A percentile compares a stretch with the other conserved stretches of the same genome.
Conservation (phyloP, 495 filamentous ascomycete species). For the Neurospora sp. region DNA sequence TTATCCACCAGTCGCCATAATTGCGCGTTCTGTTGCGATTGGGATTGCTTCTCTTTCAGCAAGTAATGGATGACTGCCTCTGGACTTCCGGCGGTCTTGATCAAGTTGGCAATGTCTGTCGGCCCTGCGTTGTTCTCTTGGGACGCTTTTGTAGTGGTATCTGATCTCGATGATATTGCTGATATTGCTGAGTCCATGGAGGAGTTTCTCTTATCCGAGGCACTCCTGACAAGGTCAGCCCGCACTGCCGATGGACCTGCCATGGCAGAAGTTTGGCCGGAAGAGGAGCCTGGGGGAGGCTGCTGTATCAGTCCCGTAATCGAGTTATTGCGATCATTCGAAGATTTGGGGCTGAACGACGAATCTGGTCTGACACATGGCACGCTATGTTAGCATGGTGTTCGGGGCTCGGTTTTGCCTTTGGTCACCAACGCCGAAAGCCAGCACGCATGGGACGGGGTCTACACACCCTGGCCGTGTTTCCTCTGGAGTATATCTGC, state of each 20-base stretch:
- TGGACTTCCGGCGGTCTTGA: conserved; percentile 75
- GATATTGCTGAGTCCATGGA: conserved; percentile 96
- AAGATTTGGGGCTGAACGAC: conserved; percentile 17
- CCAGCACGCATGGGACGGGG: conserved; percentile 1
- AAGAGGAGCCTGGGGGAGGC: conserved; percentile 26
- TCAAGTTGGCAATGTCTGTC: conserved; percentile 61
- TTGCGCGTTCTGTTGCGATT: conserved; percentile 81
- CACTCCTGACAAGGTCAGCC: conserved; percentile 19
- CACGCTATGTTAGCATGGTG: conserved; percentile 16
- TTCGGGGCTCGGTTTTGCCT: conserved; percentile 4
- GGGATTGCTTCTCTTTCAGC: conserved; percentile 81
- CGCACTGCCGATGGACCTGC: conserved; percentile 18
- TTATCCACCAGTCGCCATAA: conserved; percentile 95
- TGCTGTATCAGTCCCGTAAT: conserved; percentile 24
- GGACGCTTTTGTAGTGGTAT: conserved; percentile 48
- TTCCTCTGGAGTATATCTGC: conserved; percentile 21
- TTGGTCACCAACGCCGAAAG: conserved; percentile 7
- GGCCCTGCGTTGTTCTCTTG: conserved; percentile 43
- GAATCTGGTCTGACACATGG: conserved; percentile 22
- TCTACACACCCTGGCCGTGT: conserved; percentile 26
- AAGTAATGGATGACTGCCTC: conserved; percentile 84
- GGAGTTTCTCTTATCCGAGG: conserved; percentile 55
- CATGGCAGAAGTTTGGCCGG: conserved; percentile 20
- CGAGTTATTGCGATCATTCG: conserved; percentile 36
- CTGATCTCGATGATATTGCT: conserved; percentile 60